Evolutionary conservation across 148 eudicot species (phyloP), one percentile per base, ranked within the genome.

Genomic region (Vaccinium macrocarpon): DNA sequence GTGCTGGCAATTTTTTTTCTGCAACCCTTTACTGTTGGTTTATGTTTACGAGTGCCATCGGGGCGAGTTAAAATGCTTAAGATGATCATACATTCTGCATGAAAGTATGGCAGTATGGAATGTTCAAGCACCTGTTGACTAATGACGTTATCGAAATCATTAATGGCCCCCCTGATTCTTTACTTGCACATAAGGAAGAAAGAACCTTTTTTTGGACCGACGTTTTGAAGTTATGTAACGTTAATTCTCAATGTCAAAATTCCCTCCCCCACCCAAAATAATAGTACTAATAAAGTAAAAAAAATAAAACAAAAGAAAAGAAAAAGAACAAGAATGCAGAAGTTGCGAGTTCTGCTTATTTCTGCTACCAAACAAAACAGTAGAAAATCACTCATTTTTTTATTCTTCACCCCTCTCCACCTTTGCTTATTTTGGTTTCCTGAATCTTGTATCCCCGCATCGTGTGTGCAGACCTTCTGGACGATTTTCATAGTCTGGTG

Each of bases 1-100:
- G 99, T 97, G 85, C 74, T 32, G 48, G 10, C 48, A 16, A 3
- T n/a, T 15, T 55, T 5, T 38, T 16, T 84, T 66, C 38, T 21
- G 42, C 14, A 29, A 68, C 18, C 38, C 8, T 16, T 68, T 29
- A 29, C 29, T 27, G 38, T 27, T 0, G 8, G 42, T 13, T 68
- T 68, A 38, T 68, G 73, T 11, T 68, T 68, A 68, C 32, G 13
- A 12, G 38, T 68, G 73, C 2, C 42, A 27, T 13, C 73, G 5
- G 42, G 42, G 32, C 32, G 18, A 25, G 19, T 68, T 68, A 32
- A 13, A 38, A 27, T 68, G 38, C 18, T 68, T 68, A 13, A 68
- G 18, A 68, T 68, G 38, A 68, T 68, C 16, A 5, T 27, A 27
- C 73, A 68, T 64, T 64, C 32, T 64, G 16, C 29, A 68, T 5